Percentiles rank a stretch among this genome's conserved stretches.
Conservation (phyloP, 2,329 filamentous ascomycete genomes). For the Claviceps paspali region DNA sequence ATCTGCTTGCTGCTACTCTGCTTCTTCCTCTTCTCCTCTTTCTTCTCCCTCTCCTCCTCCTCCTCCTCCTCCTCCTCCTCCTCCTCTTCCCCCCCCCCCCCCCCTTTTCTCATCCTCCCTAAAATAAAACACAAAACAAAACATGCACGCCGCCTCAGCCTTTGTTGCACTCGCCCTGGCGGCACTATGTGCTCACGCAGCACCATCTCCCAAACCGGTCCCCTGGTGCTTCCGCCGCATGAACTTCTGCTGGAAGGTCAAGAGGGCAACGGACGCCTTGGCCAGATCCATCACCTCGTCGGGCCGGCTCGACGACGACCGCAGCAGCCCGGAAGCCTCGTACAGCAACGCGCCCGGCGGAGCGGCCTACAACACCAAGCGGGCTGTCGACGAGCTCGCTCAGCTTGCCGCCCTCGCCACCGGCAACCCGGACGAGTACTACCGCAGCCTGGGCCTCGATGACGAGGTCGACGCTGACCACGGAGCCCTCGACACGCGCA, state of each 20-base stretch:
- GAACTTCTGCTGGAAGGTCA: conserved; percentile 12
- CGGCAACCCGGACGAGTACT: conserved; percentile 17
- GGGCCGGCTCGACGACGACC: conserved; percentile 13
- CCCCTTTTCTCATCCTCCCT: background rate
- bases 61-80: background rate
- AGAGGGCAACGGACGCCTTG: conserved; percentile 12
- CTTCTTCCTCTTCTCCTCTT: background rate
- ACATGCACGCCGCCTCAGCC: conserved; percentile 6
- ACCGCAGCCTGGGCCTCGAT: conserved; percentile 16
- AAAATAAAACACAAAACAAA: too few relatives aligned
- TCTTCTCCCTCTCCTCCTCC: background rate
- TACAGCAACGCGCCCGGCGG: conserved; percentile 19
- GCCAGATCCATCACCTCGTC: conserved; percentile 11
- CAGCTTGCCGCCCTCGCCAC: conserved; percentile 18
- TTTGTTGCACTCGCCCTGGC: conserved; percentile 23
- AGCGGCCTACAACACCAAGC: conserved; percentile 22
- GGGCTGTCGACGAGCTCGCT: conserved; percentile 24
- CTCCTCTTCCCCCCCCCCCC: background rate
- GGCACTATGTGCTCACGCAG: conserved; percentile 22
- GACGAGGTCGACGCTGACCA: conserved; percentile 11
- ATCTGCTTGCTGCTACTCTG: too few relatives aligned
- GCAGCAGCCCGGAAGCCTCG: conserved; percentile 13
- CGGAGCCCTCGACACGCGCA: conserved; percentile 8
- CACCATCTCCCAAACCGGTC: background rate
- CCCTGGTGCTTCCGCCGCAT: conserved; percentile 15